Percentiles rank a stretch among this genome's conserved stretches.
phyloP scores from a whole-genome alignment of 257 asterid species.

The Mentha longifolia region DNA sequence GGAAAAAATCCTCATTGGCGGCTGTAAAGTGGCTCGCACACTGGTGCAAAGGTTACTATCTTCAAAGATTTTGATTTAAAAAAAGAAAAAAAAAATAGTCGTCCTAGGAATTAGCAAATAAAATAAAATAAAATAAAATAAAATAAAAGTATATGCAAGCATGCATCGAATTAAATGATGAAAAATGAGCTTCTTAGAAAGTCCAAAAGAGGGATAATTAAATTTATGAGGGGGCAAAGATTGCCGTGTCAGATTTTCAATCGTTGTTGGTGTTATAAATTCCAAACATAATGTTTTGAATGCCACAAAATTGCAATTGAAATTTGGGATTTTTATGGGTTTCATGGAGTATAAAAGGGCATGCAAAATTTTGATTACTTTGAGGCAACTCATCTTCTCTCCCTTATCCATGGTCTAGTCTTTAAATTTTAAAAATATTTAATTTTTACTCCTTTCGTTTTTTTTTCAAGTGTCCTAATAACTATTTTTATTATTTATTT shows the following conservation, averaged over 20 bases:
- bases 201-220: background rate
- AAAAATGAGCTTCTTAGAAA: constrained; percentile 20
- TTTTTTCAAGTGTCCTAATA: no score
- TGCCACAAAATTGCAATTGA: constrained; percentile 42
- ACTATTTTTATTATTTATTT: no score
- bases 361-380: constrained; percentile 50
- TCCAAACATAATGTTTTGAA: constrained; percentile 49
- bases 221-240: constrained; percentile 39
- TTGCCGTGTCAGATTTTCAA: constrained; percentile 45
- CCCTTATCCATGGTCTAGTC: constrained; percentile 35
- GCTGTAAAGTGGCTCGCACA: constrained; percentile 35
- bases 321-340: constrained; percentile 27
- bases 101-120: constrained; percentile 14
- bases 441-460: constrained; percentile 35
- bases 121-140: background rate
- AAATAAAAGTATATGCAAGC: constrained; percentile 19
- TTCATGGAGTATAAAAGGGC: constrained; percentile 44
- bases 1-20: constrained; percentile 40
- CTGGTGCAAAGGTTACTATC: constrained; percentile 23
- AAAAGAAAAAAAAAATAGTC: no score
- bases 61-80: no score
- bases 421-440: constrained; percentile 34
- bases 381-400: constrained; percentile 37
- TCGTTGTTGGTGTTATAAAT: constrained; percentile 46
- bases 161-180: constrained; percentile 37